These are phyloP conservation scores for Metschnikowia drakensbergensis DNA, from an alignment of 805 yeast genomes.

Conservation along the genomic window DNA sequence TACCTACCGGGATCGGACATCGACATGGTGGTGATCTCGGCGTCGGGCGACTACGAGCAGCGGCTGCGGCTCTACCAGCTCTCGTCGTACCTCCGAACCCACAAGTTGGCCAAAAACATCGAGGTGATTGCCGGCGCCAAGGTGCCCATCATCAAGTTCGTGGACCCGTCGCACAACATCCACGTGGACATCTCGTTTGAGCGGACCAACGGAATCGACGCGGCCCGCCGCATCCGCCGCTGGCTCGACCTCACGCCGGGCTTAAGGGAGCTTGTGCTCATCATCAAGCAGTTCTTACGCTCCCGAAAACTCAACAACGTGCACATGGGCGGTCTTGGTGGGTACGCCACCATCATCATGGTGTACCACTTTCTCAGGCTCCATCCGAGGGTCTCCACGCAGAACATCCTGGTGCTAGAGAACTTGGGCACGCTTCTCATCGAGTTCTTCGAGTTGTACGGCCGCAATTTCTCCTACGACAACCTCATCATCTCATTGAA, in stretches of 20 bases:
- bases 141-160: conserved; percentile 91
- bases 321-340: conserved; percentile 92
- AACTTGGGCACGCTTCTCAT: conserved; percentile 83
- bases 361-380: conserved; percentile 71
- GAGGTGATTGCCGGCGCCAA: conserved; percentile 87
- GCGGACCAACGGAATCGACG: conserved; percentile 73
- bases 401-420: conserved; percentile 60
- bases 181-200: conserved; percentile 91
- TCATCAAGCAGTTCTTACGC: conserved; percentile 79
- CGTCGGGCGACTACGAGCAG: conserved; percentile 53
- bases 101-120: conserved; percentile 61
- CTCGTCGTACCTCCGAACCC: conserved; percentile 61
- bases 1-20: conserved; percentile 94
- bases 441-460: conserved; percentile 90
- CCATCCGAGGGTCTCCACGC: conserved; percentile 74
- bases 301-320: conserved; percentile 79
- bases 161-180: conserved; percentile 64
- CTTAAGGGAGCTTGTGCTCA: conserved; percentile 72
- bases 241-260: conserved; percentile 80
- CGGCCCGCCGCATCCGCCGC: conserved; percentile 69
- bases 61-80: conserved; percentile 68
- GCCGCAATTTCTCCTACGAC: conserved; percentile 84
- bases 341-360: conserved; percentile 86
- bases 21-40: conserved; percentile 81
- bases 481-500: conserved; percentile 65